A percentile compares a stretch with the other conserved stretches of the same genome.
Evolutionary conservation across 1,284 basidiomycete genomes (phyloP).

Genomic region (Cutaneotrichosporon sp.): DNA sequence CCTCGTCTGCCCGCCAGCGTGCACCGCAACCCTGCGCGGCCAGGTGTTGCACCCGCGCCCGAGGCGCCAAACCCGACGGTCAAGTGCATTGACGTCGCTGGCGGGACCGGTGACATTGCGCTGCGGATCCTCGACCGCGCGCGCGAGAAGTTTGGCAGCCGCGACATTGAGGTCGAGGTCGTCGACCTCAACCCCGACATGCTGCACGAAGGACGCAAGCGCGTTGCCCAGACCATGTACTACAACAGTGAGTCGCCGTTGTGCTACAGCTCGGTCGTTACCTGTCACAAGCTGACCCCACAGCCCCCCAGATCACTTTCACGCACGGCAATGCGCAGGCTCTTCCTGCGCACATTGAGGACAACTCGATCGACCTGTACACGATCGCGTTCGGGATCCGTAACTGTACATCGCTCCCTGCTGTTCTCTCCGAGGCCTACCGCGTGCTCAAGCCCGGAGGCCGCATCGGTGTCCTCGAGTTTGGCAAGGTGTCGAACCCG

Average conservation of each 20-base stretch:
- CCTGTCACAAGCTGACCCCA: slow-evolving; percentile 17
- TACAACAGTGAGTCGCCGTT: slow-evolving; percentile 70
- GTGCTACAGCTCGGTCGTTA: not conserved
- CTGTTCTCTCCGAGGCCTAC: slow-evolving; percentile 84
- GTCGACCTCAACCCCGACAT: slow-evolving; percentile 96
- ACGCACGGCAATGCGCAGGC: slow-evolving; percentile 90
- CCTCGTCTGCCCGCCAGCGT: slow-evolving; percentile 58
- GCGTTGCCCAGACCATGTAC: slow-evolving; percentile 94
- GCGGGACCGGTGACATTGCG: slow-evolving; percentile 97
- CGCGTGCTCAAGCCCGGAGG: slow-evolving; percentile 96
- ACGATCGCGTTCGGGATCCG: slow-evolving; percentile 99
- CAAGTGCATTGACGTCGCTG: slow-evolving; percentile 90
- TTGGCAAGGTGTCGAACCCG: slow-evolving; percentile 90
- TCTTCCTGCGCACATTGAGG: slow-evolving; percentile 63
- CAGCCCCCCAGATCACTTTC: slow-evolving; percentile 91
- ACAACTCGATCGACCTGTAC: slow-evolving; percentile 89
- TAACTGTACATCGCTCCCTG: slow-evolving; percentile 92
- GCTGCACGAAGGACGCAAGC: slow-evolving; percentile 86
- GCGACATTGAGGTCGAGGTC: slow-evolving; percentile 84
- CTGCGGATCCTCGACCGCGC: slow-evolving; percentile 90
- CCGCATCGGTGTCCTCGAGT: slow-evolving; percentile 93
- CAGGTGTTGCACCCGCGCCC: slow-evolving; percentile 32
- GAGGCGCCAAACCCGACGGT: slow-evolving; percentile 53
- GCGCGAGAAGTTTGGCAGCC: slow-evolving; percentile 78
- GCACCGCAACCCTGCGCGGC: slow-evolving; percentile 43